phyloP scores from a whole-genome alignment of 75 land plant species.

The Selaginella tamariscina region DNA sequence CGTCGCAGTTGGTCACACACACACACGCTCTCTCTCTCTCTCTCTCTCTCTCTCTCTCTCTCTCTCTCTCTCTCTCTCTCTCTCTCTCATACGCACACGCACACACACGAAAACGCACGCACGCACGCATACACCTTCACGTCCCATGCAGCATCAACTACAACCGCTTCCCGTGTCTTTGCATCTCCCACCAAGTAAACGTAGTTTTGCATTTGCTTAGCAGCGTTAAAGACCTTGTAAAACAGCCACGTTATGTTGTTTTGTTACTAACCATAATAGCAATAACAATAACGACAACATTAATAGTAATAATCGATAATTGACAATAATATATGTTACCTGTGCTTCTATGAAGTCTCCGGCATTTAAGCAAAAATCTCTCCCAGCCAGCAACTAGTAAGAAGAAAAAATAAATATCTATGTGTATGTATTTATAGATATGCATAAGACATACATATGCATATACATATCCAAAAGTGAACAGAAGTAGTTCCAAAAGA shows the following conservation, averaged over 20 bases:
- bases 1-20: constrained; percentile 4
- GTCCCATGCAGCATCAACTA: constrained; percentile 37
- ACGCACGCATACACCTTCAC: constrained; percentile 16
- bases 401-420: neutral
- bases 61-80: no score
- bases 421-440: no score
- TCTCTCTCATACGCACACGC: no score
- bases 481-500: no score
- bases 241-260: neutral
- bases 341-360: constrained; percentile 25
- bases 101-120: neutral
- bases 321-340: constrained; percentile 7
- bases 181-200: constrained; percentile 32
- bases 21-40: no score
- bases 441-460: no score
- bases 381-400: constrained; percentile 26
- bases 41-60: no score
- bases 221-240: constrained; percentile 27
- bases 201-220: constrained; percentile 29
- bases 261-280: neutral
- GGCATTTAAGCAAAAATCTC: constrained; percentile 27
- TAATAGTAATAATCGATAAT: no score
- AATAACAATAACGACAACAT: neutral
- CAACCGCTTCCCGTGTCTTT: constrained; percentile 32
- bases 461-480: no score